Conservation (phyloP, 1,284 basidiomycete genomes). For the Rhodotorula sp. region DNA sequence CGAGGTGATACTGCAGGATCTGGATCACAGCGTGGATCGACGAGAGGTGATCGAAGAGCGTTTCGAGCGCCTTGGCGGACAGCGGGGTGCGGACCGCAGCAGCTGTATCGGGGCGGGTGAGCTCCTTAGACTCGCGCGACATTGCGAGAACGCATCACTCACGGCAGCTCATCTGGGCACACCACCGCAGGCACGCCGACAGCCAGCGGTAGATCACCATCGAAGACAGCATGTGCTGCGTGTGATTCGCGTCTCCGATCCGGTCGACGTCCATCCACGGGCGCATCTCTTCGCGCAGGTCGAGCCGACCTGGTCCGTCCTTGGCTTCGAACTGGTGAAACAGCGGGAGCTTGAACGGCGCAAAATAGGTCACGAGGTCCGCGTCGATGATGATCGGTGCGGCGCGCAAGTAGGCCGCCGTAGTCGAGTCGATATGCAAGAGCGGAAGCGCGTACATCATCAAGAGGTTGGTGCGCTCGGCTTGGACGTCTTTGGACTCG, state of each 20-base stretch:
- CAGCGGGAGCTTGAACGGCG: slow-evolving; percentile 3
- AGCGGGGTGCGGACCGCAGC: neutral
- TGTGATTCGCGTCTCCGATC: slow-evolving; percentile 6
- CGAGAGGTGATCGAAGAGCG: slow-evolving; percentile 5
- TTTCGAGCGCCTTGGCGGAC: neutral
- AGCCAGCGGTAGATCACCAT: slow-evolving; percentile 20
- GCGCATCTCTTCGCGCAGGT: slow-evolving; percentile 1
- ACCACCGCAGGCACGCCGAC: slow-evolving; percentile 10
- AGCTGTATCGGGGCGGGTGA: neutral
- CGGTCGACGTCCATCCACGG: slow-evolving; percentile 6
- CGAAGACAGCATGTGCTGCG: slow-evolving; percentile 1
- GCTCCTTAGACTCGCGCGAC: neutral
- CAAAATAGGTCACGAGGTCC: slow-evolving; percentile 9
- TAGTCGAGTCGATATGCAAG: slow-evolving; percentile 12
- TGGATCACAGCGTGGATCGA: slow-evolving; percentile 16
- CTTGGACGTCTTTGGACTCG: neutral
- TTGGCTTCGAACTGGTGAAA: neutral
- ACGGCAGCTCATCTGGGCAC: slow-evolving; percentile 17
- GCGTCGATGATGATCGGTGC: slow-evolving; percentile 4
- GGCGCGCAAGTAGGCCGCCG: slow-evolving; percentile 5
- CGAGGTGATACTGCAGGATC: slow-evolving; percentile 14
- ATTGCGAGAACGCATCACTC: neutral
- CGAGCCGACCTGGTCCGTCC: neutral
- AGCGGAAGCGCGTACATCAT: neutral
- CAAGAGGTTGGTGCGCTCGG: neutral